Percentiles rank a stretch among this genome's conserved stretches.
Conservation (phyloP, 345 rosid genomes). For the Barbarea vulgaris region DNA sequence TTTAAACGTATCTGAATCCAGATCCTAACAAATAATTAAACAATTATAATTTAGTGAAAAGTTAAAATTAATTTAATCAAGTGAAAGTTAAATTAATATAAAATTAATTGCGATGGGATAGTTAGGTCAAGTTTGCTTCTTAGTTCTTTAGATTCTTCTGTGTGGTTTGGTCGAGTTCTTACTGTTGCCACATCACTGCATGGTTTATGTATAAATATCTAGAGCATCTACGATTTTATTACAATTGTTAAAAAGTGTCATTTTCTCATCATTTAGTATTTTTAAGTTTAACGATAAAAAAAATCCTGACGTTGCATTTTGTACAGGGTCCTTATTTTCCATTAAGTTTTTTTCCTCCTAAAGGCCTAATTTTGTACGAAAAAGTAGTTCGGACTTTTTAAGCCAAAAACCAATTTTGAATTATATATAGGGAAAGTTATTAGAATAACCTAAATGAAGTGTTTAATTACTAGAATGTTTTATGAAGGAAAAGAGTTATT, state of each 20-base stretch:
- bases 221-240: slow-evolving; percentile 6
- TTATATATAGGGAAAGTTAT: too few species aligned
- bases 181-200: slow-evolving; percentile 37
- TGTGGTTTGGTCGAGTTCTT: slow-evolving; percentile 32
- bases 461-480: too few species aligned
- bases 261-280: not conserved
- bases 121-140: slow-evolving; percentile 45
- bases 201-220: slow-evolving; percentile 28
- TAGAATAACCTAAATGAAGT: too few species aligned
- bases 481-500: too few species aligned
- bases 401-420: not conserved
- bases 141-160: slow-evolving; percentile 38
- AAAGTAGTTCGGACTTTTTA: not conserved
- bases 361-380: not conserved
- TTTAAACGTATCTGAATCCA: slow-evolving; percentile 35
- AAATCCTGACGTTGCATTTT: not conserved
- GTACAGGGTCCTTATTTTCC: not conserved
- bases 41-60: not conserved
- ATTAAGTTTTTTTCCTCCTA: not conserved
- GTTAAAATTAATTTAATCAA: not conserved
- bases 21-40: slow-evolving; percentile 29
- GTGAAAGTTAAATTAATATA: slow-evolving; percentile 14
- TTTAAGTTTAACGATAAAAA: not conserved
- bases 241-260: not conserved
- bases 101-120: slow-evolving; percentile 39